Percentiles rank a stretch among this genome's conserved stretches.
These are phyloP conservation scores for Aspergillus conjunctus DNA, from an alignment of 495 filamentous ascomycete species.

Conservation along the genomic window DNA sequence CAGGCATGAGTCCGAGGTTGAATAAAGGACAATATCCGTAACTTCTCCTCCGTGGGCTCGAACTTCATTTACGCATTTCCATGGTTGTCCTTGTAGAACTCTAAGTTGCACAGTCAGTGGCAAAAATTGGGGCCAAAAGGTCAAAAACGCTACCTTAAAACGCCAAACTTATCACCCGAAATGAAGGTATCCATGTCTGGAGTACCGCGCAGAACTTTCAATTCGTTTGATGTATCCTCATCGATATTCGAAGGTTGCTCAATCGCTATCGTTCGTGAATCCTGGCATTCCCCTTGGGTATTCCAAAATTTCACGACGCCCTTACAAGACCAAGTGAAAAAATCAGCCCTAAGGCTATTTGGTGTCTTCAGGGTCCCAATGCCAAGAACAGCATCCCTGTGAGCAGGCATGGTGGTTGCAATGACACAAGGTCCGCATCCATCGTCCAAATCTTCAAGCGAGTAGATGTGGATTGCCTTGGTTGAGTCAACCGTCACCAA, in stretches of 20 bases:
- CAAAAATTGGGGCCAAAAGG: slow-evolving; percentile 15
- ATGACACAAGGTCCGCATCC: slow-evolving; percentile 32
- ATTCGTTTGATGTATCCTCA: slow-evolving; percentile 69
- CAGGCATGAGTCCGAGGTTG: slow-evolving; percentile 44
- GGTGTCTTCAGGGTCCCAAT: slow-evolving; percentile 61
- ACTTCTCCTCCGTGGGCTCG: slow-evolving; percentile 89
- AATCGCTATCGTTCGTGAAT: slow-evolving; percentile 64
- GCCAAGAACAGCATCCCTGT: slow-evolving; percentile 77
- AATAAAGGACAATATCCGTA: slow-evolving; percentile 70
- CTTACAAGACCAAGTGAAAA: slow-evolving; percentile 83
- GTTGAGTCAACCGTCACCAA: slow-evolving; percentile 76
- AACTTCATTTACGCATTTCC: slow-evolving; percentile 59
- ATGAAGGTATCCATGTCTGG: slow-evolving; percentile 65
- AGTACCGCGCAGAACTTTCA: slow-evolving; percentile 68
- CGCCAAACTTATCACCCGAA: slow-evolving; percentile 82
- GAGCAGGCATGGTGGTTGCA: slow-evolving; percentile 58
- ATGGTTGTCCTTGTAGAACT: slow-evolving; percentile 48
- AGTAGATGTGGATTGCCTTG: slow-evolving; percentile 69
- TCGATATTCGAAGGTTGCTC: slow-evolving; percentile 61
- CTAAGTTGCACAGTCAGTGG: slow-evolving; percentile 31
- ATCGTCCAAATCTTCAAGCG: slow-evolving; percentile 33
- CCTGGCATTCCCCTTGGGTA: slow-evolving; percentile 65
- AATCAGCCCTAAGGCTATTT: slow-evolving; percentile 63
- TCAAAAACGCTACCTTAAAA: slow-evolving; percentile 62
- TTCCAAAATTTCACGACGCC: slow-evolving; percentile 84